Evolutionary conservation across 768 basidiomycete species (phyloP), one percentile per base, ranked within the genome.

Genomic region (Naganishia kalamii): DNA sequence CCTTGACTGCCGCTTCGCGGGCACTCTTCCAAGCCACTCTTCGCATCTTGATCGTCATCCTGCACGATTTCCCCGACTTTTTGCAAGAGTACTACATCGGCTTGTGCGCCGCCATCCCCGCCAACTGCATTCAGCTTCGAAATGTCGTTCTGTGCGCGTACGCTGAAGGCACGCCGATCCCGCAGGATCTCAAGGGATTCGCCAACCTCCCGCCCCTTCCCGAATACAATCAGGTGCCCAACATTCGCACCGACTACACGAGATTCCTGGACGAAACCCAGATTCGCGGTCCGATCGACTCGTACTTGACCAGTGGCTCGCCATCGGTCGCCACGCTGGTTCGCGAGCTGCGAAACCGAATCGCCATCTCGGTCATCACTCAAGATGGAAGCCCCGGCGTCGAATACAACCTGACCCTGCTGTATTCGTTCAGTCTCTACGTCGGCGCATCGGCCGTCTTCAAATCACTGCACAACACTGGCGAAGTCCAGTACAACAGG

Each of bases 21-120:
- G 88, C 90, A 68, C 84, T 99, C 46, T 97, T 93, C 81, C 86
- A 90, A 46, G 96, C 92, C 23, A 85, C 92, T 23, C 82, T 96
- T 49, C 86, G 93, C 37, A 83, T 99, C 32, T 85, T 99, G 51
- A 84, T 99, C 50, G 92, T 98, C 65, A 87, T 99, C 59, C 85
- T 99, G 21, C 93, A 99, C 78, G 96, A 98, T 79, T 98, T 98
- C 83, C 96, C 96, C 57, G 96, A 97, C 67, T 98, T 98, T 82
- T 83, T 98, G 67, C 90, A 88, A 77, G 92, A 93, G 80, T 92
- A 93, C 77, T 94, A 97, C 79, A 93, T 94, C 80, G 88, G 90
- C 46, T 85, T 99, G 33, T 91, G 92, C 74, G 94, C 98, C 69
- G 88, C 85, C 66, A 90, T 99, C 68, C 96, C 96, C 49, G 82